These are phyloP conservation scores for Thelephora ganbajun DNA, from an alignment of 768 basidiomycete genomes.

Conservation along the genomic window DNA sequence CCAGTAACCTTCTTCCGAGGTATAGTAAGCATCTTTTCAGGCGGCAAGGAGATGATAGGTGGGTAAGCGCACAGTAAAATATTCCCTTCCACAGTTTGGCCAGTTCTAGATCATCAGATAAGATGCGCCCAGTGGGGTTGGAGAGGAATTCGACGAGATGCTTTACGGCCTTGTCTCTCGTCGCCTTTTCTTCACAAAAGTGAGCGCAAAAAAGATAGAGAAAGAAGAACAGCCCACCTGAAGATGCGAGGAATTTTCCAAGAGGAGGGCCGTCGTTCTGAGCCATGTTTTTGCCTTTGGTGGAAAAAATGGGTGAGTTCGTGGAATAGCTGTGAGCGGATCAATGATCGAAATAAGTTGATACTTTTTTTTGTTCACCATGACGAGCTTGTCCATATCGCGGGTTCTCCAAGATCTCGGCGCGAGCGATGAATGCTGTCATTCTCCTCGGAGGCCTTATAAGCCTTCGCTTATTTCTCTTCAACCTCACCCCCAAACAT, in stretches of 20 bases:
- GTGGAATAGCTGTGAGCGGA: not conserved
- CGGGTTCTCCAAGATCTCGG: too few species aligned
- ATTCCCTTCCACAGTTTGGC: constrained; percentile 94
- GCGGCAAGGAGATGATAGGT: not conserved
- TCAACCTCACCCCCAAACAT: too few species aligned
- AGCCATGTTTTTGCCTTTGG: too few species aligned
- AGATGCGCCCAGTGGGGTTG: constrained; percentile 35
- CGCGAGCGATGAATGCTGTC: too few species aligned
- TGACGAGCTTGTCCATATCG: too few species aligned
- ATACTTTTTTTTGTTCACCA: not conserved
- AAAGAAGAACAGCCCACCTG: not conserved
- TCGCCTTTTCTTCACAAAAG: not conserved
- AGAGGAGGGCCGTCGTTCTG: not conserved
- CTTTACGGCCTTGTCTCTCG: constrained; percentile 69
- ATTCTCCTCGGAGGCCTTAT: too few species aligned
- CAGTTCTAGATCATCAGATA: constrained; percentile 60
- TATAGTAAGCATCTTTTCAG: not conserved
- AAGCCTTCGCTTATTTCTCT: too few species aligned
- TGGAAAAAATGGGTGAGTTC: too few species aligned
- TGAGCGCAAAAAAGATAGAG: not conserved
- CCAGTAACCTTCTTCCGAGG: constrained; percentile 68
- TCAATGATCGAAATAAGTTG: not conserved
- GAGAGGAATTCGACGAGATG: constrained; percentile 71
- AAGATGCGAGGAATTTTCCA: not conserved
- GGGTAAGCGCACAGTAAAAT: constrained; percentile 66